Conservation (phyloP, 2,329 filamentous ascomycete species). For the Immersiporthe knoxdaviesiana region DNA sequence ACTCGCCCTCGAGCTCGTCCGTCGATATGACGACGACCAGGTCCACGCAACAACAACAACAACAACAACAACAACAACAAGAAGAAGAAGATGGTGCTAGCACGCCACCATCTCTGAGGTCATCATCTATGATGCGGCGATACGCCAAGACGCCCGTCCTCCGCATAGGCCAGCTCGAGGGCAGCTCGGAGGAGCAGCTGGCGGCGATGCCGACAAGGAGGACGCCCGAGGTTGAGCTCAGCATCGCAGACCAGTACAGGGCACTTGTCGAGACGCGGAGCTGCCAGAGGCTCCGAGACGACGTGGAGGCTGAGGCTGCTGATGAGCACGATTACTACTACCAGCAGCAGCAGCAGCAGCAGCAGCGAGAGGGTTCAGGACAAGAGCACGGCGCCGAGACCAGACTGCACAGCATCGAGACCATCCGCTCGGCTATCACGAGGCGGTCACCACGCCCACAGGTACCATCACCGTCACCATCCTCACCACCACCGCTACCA, state of each 20-base stretch:
- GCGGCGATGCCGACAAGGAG: slow-evolving; percentile 33
- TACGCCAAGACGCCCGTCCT: slow-evolving; percentile 57
- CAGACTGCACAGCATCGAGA: slow-evolving; percentile 27
- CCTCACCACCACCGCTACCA: not conserved
- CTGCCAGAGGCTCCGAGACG: slow-evolving; percentile 26
- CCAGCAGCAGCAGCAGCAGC: not conserved
- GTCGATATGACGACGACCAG: slow-evolving; percentile 10
- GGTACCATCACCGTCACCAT: slow-evolving; percentile 20
- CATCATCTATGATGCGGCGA: slow-evolving; percentile 43
- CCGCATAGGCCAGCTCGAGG: slow-evolving; percentile 54
- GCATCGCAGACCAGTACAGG: slow-evolving; percentile 55
- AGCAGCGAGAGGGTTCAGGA: not conserved
- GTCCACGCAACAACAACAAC: not conserved
- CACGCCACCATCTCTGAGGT: slow-evolving; percentile 29
- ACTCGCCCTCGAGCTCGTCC: slow-evolving; percentile 28
- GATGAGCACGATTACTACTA: not conserved
- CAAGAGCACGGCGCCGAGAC: slow-evolving; percentile 15
- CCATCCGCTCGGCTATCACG: slow-evolving; percentile 22
- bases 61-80: no score
- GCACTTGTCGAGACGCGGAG: slow-evolving; percentile 48
- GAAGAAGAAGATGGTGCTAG: slow-evolving; percentile 9
- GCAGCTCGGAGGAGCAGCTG: slow-evolving; percentile 24
- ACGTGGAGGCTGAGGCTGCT: not conserved
- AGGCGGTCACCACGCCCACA: slow-evolving; percentile 27
- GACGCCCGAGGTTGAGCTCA: slow-evolving; percentile 47